Conservation (phyloP, 2,329 filamentous ascomycete species). For the Drechslerella coelobrocha region DNA sequence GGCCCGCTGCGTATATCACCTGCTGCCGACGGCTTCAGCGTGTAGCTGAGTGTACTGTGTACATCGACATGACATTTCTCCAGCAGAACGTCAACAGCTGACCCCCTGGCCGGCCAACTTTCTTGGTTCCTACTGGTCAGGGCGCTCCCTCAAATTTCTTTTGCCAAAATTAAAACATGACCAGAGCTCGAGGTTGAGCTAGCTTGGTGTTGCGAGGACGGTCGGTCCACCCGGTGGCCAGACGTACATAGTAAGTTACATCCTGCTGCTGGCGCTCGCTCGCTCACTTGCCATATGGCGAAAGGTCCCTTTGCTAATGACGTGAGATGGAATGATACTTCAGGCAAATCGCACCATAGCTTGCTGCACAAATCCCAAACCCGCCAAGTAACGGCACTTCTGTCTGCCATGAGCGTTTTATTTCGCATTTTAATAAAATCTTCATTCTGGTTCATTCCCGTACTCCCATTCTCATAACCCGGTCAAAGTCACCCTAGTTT, state of each 20-base stretch:
- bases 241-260: neutral
- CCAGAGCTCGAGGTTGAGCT: constrained; percentile 2
- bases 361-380: constrained; percentile 22
- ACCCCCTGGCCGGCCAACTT: constrained; percentile 15
- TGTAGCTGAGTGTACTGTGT: constrained; percentile 1
- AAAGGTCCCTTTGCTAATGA: constrained; percentile 46
- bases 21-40: neutral
- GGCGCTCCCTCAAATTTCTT: constrained; percentile 1
- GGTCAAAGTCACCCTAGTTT: neutral
- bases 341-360: constrained; percentile 42
- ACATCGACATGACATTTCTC: constrained; percentile 15
- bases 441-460: neutral
- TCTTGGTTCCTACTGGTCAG: constrained; percentile 1
- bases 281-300: constrained; percentile 20
- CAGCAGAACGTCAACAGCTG: constrained; percentile 40
- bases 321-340: constrained; percentile 46
- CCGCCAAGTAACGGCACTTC: too few relatives aligned
- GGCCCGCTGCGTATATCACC: neutral
- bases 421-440: neutral
- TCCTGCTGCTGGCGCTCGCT: neutral
- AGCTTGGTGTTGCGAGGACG: neutral
- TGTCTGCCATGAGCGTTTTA: constrained; percentile 6
- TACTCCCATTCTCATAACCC: neutral
- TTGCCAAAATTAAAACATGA: neutral
- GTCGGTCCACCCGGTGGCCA: neutral